Percentiles rank a stretch among this genome's conserved stretches.
These are phyloP conservation scores for Dillenia suffruticosa DNA, from an alignment of 164 flowering plant genomes.

Conservation along the genomic window DNA sequence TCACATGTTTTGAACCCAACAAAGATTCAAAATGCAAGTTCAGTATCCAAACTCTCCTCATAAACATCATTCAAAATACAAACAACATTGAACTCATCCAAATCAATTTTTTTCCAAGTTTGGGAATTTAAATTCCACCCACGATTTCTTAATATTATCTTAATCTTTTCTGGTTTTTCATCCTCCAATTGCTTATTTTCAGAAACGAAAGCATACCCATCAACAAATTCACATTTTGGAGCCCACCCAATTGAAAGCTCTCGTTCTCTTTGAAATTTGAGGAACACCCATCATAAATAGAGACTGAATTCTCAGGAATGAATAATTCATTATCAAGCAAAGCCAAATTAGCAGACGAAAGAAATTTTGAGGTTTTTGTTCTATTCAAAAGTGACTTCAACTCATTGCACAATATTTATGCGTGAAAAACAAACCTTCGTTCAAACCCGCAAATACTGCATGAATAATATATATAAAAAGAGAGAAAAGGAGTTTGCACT, in stretches of 20 bases:
- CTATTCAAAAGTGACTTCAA: no score
- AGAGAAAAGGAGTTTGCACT: no score
- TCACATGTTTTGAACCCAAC: conserved; percentile 15
- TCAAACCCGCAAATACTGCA: no score
- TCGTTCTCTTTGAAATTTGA: not conserved
- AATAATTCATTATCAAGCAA: conserved; percentile 3
- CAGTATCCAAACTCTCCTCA: conserved; percentile 32
- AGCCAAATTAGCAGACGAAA: conserved; percentile 1
- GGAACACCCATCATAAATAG: not conserved
- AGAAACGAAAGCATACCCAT: not conserved
- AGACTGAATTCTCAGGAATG: not conserved
- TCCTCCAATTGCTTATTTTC: not conserved
- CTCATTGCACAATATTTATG: no score
- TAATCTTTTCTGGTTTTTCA: conserved; percentile 15
- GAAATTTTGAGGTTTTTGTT: no score
- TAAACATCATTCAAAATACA: conserved; percentile 32
- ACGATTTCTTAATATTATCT: conserved; percentile 16
- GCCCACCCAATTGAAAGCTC: not conserved
- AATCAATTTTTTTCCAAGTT: conserved; percentile 10
- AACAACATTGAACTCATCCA: conserved; percentile 19
- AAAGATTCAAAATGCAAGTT: conserved; percentile 25
- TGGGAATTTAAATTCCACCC: conserved; percentile 24
- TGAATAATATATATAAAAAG: no score
- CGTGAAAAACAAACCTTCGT: no score
- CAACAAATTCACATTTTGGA: not conserved